Evolutionary conservation across 139 green algal species (phyloP).

Genomic region (Tetraselmis chui): DNA sequence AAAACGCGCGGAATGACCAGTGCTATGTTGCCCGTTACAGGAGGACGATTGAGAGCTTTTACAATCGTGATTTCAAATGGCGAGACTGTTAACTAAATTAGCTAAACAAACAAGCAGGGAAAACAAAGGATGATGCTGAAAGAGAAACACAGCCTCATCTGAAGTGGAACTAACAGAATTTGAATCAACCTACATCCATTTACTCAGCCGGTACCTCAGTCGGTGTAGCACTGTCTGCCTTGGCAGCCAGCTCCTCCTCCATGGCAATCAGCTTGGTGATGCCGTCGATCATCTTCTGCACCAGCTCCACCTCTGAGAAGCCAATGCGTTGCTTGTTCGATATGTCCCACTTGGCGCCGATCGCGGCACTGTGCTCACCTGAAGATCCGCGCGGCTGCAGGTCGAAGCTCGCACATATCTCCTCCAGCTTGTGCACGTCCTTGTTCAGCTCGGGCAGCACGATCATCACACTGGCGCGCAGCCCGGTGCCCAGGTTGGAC

Average conservation of each 20-base stretch:
- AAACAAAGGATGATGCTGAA: no score
- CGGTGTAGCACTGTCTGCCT: neutral
- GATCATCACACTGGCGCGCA: conserved; percentile 16
- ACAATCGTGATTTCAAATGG: neutral
- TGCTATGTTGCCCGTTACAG: no score
- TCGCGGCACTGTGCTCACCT: conserved; percentile 10
- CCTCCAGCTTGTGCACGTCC: conserved; percentile 13
- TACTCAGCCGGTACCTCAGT: neutral
- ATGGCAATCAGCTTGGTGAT: conserved; percentile 16
- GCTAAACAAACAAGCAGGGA: neutral
- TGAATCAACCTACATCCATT: neutral
- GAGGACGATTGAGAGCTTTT: neutral
- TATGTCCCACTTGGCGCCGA: conserved; percentile 11
- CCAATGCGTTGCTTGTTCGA: conserved; percentile 18
- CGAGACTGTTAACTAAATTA: no score
- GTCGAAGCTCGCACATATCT: conserved; percentile 10
- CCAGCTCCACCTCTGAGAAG: conserved; percentile 16
- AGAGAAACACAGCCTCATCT: neutral
- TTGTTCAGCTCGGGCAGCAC: conserved; percentile 10
- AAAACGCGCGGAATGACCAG: no score
- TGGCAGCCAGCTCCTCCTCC: conserved; percentile 15
- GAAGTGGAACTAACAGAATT: neutral
- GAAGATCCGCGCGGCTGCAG: conserved; percentile 13
- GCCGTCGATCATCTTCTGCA: conserved; percentile 17
- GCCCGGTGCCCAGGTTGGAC: conserved; percentile 14